phyloP scores from a whole-genome alignment of 805 yeast species.

The Candida incommunis region DNA sequence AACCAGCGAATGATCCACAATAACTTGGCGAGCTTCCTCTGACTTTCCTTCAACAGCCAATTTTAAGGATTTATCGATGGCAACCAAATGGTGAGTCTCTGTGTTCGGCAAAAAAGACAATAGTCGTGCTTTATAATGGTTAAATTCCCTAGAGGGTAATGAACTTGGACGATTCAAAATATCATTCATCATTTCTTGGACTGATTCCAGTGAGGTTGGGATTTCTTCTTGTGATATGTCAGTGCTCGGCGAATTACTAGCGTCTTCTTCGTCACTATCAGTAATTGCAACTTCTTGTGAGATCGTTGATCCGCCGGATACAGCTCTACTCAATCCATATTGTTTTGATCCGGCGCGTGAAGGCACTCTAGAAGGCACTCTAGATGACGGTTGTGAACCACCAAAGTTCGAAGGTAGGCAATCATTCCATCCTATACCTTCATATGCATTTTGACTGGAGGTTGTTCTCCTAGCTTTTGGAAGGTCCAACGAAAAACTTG shows the following conservation, averaged over 20 bases:
- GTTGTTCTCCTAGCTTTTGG: conserved; percentile 2
- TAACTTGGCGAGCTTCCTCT: conserved; percentile 21
- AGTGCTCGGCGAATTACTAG: too few species aligned
- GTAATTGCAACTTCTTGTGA: too few species aligned
- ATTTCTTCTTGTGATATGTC: too few species aligned
- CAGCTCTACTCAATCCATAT: too few species aligned
- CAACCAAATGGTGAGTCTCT: conserved; percentile 10
- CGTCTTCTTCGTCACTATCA: too few species aligned
- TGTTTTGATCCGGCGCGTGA: conserved; percentile 5
- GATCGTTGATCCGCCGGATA: too few species aligned
- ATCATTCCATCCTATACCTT: conserved; percentile 44
- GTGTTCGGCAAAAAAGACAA: conserved; percentile 8
- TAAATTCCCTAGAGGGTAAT: conserved; percentile 11
- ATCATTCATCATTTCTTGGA: conserved; percentile 4
- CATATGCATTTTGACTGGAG: conserved; percentile 9
- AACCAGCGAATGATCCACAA: conserved; percentile 39
- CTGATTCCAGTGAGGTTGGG: background rate
- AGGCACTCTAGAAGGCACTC: background rate
- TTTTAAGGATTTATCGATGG: conserved; percentile 17
- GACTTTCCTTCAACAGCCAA: conserved; percentile 16
- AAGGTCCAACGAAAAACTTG: background rate
- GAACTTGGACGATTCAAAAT: conserved; percentile 3
- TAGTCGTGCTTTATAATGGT: conserved; percentile 14
- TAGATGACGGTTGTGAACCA: conserved; percentile 3
- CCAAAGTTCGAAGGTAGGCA: conserved; percentile 29